Evolutionary conservation across 352 stramenopile species (phyloP), one percentile per base, ranked within the genome.

Genomic region (Pythium coloratum): DNA sequence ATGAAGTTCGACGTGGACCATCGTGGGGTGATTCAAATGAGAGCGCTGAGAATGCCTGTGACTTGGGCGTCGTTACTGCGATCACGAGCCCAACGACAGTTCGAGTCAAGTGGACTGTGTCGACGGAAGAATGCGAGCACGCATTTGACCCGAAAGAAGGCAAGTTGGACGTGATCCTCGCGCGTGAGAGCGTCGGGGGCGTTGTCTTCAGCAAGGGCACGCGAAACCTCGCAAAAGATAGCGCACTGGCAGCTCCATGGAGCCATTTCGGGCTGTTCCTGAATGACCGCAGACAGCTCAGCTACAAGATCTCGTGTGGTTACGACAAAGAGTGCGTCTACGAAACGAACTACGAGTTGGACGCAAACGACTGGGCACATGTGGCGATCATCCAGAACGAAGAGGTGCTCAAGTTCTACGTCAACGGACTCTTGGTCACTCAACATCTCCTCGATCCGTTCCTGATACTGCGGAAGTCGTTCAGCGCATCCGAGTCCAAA

Each of bases 141-240:
- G 59, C 66, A 3, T 94, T 89, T 59, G 77, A 92, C 60, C 80
- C 81, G 0, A 86, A 82, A 26, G 16, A 57, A 28, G 74, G 69
- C 2, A 71, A 80, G 20, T 81, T 82, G 36, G 82, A 92, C 9
- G 76, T 93, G 0, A 57, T 91, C 33, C 73, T 87, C 18, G 74
- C 76, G 0, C 70, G 82, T 59, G 72, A 91, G 69, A 78, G 75
- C 36, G 63, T 81, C 5, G 81, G 82, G 32, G 86, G 86, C 13
- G 71, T 79, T 42, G 82, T 94, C 18, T 91, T 91, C 65, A 80
- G 78, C 53, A 91, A 91, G 51, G 86, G 86, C 10, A 89, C 87
- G 54, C 84, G 78, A 44, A 88, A 70, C 20, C 75, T 91, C 46
- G 68, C 85, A 2, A 79, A 77, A 57, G 81, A 88, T 32, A 83